Evolutionary conservation across 2,329 filamentous ascomycete species (phyloP), one percentile per base, ranked within the genome.

Genomic region (Aspergillus udagawae): DNA sequence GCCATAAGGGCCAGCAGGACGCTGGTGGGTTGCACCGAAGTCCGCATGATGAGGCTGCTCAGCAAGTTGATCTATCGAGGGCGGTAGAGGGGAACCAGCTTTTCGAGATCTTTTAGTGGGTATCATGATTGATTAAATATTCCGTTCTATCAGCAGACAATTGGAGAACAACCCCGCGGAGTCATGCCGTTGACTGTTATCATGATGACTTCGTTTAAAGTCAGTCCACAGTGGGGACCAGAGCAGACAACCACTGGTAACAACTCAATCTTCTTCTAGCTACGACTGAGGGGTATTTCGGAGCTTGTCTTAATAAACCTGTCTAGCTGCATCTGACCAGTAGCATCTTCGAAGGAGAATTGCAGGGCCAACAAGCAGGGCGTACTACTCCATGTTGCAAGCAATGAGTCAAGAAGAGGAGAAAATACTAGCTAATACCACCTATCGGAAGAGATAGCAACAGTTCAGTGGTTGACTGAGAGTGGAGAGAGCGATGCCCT

Each of bases 1-100:
- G 66, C 65, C 38, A 65, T 51, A 4, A 73, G 54, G 48, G 66
- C 66, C 59, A 72, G 56, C 28, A 71, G 48, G 17, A 70, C 57
- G 35, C 61, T 55, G 48, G 65, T 65, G 6, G 56, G 49, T 52
- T 65, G 63, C 28, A 65, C 49, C 21, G 63, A 65, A 49, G 63
- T 56, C 41, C 60, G 64, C 70, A 73, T 73, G 28, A n/a, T 66
- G 58, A 56, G 44, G 8, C 21, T 45, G 8, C 20, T 38, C 32
- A 38, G 32, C 14, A 38, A 21, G 41, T 4, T 20, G 21, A 47
- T 12, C 27, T 27, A 14, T 14, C 25, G 1, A 25, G 21, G 12
- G 44, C 21, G 27, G 23, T 25, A 21, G 21, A 7, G 6, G 5
- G 12, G 9, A 44, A 21, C 20, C 0, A 12, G 41, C 2, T 5